Percentiles rank a stretch among this genome's conserved stretches.
Conservation (phyloP, 257 asterid species). For the Solanum ossicruentum region DNA sequence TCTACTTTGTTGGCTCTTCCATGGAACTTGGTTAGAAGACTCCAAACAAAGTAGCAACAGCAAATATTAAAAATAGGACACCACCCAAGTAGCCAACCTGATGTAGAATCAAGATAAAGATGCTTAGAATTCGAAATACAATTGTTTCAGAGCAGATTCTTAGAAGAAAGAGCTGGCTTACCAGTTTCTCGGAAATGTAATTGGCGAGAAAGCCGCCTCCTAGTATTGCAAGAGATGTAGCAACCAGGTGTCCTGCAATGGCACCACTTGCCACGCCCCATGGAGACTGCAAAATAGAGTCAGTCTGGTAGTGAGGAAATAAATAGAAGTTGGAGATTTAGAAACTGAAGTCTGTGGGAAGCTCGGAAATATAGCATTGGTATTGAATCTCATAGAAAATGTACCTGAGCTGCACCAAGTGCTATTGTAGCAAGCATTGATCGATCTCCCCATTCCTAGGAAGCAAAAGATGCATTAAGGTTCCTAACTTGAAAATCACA, state of each 20-base stretch:
- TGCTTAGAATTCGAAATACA: not conserved
- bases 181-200: slow-evolving; percentile 92
- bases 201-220: slow-evolving; percentile 95
- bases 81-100: slow-evolving; percentile 98
- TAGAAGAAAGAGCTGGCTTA: slow-evolving; percentile 7
- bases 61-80: slow-evolving; percentile 58
- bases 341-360: not conserved
- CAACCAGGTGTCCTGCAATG: slow-evolving; percentile 70
- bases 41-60: slow-evolving; percentile 80
- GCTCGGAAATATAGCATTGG: not conserved
- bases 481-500: not conserved
- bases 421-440: slow-evolving; percentile 99
- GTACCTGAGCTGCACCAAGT: slow-evolving; percentile 96
- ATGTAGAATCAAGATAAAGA: not conserved
- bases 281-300: slow-evolving; percentile 48
- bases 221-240: slow-evolving; percentile 71
- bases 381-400: not conserved
- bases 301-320: not conserved
- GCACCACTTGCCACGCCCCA: slow-evolving; percentile 99
- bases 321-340: not conserved
- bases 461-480: not conserved
- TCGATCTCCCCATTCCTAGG: slow-evolving; percentile 97
- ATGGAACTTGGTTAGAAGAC: slow-evolving; percentile 37
- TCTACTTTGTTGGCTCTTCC: not conserved
- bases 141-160: not conserved